Evolutionary conservation across 345 rosid genomes (phyloP), one percentile per base, ranked within the genome.

Genomic region (Mangifera indica): DNA sequence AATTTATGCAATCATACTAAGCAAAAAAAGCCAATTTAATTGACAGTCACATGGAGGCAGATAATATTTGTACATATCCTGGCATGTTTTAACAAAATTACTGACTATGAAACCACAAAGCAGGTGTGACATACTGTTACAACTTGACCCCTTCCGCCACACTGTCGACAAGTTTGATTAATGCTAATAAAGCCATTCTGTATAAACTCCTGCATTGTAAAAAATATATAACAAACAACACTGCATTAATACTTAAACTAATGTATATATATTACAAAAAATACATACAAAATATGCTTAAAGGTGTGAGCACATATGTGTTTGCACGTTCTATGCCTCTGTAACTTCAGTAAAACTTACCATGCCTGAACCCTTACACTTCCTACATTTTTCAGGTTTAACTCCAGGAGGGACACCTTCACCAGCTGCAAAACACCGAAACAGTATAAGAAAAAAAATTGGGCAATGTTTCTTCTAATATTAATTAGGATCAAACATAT

Each of bases 401-500:
- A 94, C 91, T 69, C 99, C 99, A 76, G 98, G 96, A 66, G 99
- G 99, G 53, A 91, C 88, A 73, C 99, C 99, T 78, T 86, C 88
- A 65, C 99, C 99, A 81, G 94, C 99, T 96, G 62, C 67, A 67
- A 67, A 63, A 67, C 72, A 63, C 46, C 70, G 46, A 52, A 64
- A 61, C 65, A 58, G 49, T 13, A 32, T 1, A 76, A 24, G 24
- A 15, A 55, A 59, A 52, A n/a, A 59, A 55, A 44, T 12, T 49
- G 10, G 49, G 32, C 74, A 44, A 29, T 34, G 37, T 42, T 10
- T 11, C 8, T 55, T 45, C 58, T 40, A 57, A 63, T 51, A 6
- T 70, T 49, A 37, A 42, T 63, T 8, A 53, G 62, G n/a, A 69
- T 61, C 44, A 17, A 5, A 52, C 26, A 74, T 46, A 67, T 42